Conservation (phyloP, 225 moss, liverwort and hornwort species). For the Pleurozium schreberi region DNA sequence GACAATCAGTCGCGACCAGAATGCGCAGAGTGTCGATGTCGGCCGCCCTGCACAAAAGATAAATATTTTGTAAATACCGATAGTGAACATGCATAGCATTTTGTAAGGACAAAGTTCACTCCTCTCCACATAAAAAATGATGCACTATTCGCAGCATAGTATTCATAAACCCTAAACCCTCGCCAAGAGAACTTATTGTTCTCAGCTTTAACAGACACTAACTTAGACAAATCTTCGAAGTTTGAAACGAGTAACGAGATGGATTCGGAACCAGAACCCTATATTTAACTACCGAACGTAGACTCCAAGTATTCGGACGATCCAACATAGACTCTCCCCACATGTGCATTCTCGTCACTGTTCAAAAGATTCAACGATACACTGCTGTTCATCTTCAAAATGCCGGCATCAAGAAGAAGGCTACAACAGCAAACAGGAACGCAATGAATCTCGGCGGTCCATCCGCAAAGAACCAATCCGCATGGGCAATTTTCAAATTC, state of each 20-base stretch:
- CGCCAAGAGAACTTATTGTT: background rate
- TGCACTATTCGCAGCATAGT: background rate
- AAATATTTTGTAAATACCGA: background rate
- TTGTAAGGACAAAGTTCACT: background rate
- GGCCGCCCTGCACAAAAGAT: conserved; percentile 36
- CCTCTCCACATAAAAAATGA: background rate
- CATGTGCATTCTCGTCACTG: background rate
- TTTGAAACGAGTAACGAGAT: background rate
- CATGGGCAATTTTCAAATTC: background rate
- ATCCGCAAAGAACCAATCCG: background rate
- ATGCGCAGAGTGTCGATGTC: conserved; percentile 72
- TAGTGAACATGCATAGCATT: background rate
- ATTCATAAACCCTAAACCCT: conserved; percentile 5
- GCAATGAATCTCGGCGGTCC: background rate
- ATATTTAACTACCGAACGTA: background rate
- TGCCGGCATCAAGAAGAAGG: background rate
- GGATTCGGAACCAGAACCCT: background rate
- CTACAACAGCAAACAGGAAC: background rate
- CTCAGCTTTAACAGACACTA: background rate
- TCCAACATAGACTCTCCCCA: background rate
- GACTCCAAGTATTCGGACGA: background rate
- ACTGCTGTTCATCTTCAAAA: background rate
- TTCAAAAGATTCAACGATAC: background rate
- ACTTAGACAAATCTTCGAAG: background rate
- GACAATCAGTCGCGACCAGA: conserved; percentile 91